Evolutionary conservation across 768 basidiomycete species (phyloP).

Genomic region (Leucosporidium yakuticum): DNA sequence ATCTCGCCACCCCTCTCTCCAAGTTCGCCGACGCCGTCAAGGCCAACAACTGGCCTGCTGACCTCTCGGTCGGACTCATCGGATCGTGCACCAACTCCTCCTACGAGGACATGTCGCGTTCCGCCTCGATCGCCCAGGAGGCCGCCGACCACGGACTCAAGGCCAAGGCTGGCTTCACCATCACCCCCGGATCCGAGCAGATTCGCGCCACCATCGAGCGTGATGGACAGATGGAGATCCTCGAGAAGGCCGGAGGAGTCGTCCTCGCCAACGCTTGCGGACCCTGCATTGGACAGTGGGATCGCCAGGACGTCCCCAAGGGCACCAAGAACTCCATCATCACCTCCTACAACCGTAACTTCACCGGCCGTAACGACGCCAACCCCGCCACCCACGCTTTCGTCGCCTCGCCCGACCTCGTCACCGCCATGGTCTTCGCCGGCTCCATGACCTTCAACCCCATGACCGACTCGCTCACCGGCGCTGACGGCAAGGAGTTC

Average conservation of each 20-base stretch:
- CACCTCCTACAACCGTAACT: slow-evolving; percentile 99
- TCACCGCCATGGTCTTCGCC: slow-evolving; percentile 93
- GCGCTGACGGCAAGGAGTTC: slow-evolving; percentile 91
- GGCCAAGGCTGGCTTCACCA: slow-evolving; percentile 89
- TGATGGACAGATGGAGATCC: slow-evolving; percentile 82
- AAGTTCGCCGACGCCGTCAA: slow-evolving; percentile 86
- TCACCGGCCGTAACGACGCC: slow-evolving; percentile 98
- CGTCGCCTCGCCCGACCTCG: slow-evolving; percentile 87
- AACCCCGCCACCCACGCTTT: slow-evolving; percentile 98
- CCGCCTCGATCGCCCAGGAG: slow-evolving; percentile 86
- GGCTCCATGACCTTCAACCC: slow-evolving; percentile 96
- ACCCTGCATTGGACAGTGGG: slow-evolving; percentile 99
- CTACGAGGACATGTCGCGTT: slow-evolving; percentile 99
- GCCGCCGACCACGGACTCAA: slow-evolving; percentile 79
- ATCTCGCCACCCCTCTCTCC: slow-evolving; percentile 96
- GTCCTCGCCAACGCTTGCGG: slow-evolving; percentile 98
- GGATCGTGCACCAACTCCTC: slow-evolving; percentile 99
- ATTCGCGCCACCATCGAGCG: slow-evolving; percentile 95
- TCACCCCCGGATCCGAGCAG: slow-evolving; percentile 97
- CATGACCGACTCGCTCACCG: slow-evolving; percentile 76
- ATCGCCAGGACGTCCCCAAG: slow-evolving; percentile 91
- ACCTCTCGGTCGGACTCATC: slow-evolving; percentile 94
- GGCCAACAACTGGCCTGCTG: slow-evolving; percentile 93
- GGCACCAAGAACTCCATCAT: slow-evolving; percentile 97
- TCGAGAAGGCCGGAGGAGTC: slow-evolving; percentile 81